Base-by-base conservation (phyloP, 768 basidiomycete genomes). In the Suillus subaureus region DNA sequence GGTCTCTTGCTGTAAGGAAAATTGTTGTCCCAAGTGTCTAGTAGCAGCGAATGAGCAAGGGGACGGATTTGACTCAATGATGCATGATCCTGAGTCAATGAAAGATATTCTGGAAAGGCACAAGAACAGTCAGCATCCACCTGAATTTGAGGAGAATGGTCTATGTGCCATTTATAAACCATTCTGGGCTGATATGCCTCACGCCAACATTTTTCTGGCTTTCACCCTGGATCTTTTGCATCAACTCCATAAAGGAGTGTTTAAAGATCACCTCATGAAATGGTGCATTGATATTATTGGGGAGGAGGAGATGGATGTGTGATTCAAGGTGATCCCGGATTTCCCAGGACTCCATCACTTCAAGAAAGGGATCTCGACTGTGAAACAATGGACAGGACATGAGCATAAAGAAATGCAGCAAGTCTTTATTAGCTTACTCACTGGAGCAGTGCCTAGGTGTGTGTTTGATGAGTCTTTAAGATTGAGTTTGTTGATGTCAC, bases 221-320 rank as follows among this genome's bases (percentile, higher is more conserved):
- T 66, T 85, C 39, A 80, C 79, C 0, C 77, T 78, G 16, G 72
- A 83, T 72, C 49, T 83, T n/a, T 77, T 84, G 21, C 84, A 86
- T 64, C 82, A 84, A 68, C 70, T 85, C 0, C 78, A 84, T 69
- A 81, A 85, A 67, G 83, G 84, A 0, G 64, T 82, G 1, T 81
- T 84, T 74, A 81, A 81, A 60, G 78, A 82, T 58, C 83, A 84
- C 61, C 62, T 81, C 3, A 70, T 78, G 1, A 73, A 69, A 8
- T 84, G 83, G 82, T 74, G 68, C 21, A 71, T 69, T 8, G 23
- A 51, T 2, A 26, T 70, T 12, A 31, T 68, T 0, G 70, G 70
- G 3, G 52, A 52, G 11, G 61, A 45, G 2, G 70, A 70, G 12
- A 28, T 75, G 4, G 69, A 75, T 51, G 15, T 35, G 18, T 43